Evolutionary conservation across 2,329 filamentous ascomycete genomes (phyloP).

Genomic region (Cladosporium sphaerospermum): DNA sequence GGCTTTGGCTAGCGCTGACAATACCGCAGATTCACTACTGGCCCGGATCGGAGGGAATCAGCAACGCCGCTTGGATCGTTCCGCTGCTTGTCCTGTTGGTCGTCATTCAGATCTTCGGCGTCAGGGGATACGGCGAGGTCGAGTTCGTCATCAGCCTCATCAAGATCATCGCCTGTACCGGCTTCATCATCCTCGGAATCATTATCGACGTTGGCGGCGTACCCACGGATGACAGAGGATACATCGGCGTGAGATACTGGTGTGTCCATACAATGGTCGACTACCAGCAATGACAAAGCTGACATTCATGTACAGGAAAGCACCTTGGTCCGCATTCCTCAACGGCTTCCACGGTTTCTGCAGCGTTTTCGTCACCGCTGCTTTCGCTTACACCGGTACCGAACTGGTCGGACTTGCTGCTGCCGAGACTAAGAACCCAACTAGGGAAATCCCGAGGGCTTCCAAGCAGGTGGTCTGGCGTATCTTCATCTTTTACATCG

Average conservation of each 20-base stretch:
- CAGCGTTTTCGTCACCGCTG: constrained; percentile 57
- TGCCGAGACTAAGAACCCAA: constrained; percentile 45
- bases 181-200: constrained; percentile 58
- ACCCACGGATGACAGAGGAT: constrained; percentile 32
- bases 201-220: constrained; percentile 53
- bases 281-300: background rate
- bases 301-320: background rate
- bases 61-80: constrained; percentile 71
- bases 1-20: background rate
- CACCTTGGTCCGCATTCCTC: constrained; percentile 31
- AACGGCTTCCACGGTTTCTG: constrained; percentile 61
- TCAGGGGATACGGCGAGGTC: constrained; percentile 46
- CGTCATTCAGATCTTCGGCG: constrained; percentile 77
- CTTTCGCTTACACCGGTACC: constrained; percentile 57
- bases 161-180: constrained; percentile 41
- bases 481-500: constrained; percentile 27
- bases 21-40: constrained; percentile 20
- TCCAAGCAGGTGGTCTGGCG: constrained; percentile 28
- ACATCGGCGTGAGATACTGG: constrained; percentile 16
- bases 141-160: constrained; percentile 24
- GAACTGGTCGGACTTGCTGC: constrained; percentile 49
- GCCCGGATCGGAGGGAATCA: constrained; percentile 34
- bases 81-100: constrained; percentile 76
- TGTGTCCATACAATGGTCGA: constrained; percentile 40
- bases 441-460: constrained; percentile 35